These are phyloP conservation scores for Podaxis pistillaris DNA, from an alignment of 768 basidiomycete species.

Conservation along the genomic window DNA sequence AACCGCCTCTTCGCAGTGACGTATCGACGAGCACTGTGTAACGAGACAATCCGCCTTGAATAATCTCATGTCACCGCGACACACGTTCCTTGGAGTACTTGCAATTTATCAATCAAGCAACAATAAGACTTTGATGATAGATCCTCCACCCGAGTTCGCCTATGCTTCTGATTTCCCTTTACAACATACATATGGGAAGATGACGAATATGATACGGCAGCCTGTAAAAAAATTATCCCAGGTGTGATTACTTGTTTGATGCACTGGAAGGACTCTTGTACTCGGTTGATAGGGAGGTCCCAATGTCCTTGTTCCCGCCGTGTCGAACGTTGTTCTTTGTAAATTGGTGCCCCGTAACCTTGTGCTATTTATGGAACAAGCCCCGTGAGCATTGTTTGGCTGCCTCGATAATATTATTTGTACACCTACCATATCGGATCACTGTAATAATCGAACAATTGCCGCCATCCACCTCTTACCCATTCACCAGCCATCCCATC, in stretches of 20 bases:
- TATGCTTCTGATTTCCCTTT: too few species aligned
- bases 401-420: background rate
- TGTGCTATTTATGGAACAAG: constrained; percentile 9
- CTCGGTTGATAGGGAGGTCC: background rate
- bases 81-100: too few species aligned
- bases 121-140: too few species aligned
- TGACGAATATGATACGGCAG: background rate
- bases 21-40: too few species aligned
- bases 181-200: background rate
- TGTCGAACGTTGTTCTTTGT: constrained; percentile 1
- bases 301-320: constrained; percentile 6
- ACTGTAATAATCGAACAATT: constrained; percentile 14
- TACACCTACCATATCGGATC: constrained; percentile 14
- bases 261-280: background rate
- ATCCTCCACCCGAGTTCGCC: too few species aligned
- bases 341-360: background rate
- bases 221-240: background rate
- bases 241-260: background rate
- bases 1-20: background rate
- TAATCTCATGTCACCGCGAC: background rate
- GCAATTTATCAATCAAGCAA: too few species aligned
- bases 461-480: background rate
- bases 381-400: constrained; percentile 5
- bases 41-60: background rate
- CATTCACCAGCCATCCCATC: background rate